These are phyloP conservation scores for Prunus padus DNA, from an alignment of 306 rosid genomes.

Conservation along the genomic window DNA sequence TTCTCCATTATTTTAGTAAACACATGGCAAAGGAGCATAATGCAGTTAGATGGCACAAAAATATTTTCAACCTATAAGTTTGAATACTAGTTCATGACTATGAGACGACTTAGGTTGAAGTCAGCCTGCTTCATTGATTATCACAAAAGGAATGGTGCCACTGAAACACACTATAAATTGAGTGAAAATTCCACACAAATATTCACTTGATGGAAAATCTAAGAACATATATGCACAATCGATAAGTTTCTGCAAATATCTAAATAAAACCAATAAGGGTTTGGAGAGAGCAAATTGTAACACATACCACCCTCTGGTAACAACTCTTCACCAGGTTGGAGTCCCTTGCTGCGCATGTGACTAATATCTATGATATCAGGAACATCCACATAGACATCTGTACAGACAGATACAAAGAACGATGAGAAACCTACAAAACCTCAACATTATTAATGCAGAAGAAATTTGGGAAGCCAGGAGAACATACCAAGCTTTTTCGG, in stretches of 20 bases:
- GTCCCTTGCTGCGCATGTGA: constrained; percentile 87
- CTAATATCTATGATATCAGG: constrained; percentile 93
- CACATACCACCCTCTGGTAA: constrained; percentile 75
- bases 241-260: background rate
- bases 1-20: background rate
- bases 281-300: background rate
- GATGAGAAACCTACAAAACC: background rate
- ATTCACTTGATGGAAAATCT: background rate
- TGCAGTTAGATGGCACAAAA: background rate
- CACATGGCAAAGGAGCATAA: background rate
- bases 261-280: background rate
- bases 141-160: background rate
- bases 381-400: constrained; percentile 95
- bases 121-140: background rate
- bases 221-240: background rate
- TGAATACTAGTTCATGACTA: background rate
- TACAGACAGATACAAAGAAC: constrained; percentile 21
- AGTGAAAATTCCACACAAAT: background rate
- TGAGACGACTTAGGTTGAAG: background rate
- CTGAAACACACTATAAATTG: background rate
- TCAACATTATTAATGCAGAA: background rate
- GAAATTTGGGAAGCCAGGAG: constrained; percentile 14
- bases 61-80: background rate
- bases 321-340: constrained; percentile 73
- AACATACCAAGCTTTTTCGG: constrained; percentile 92